phyloP scores from a whole-genome alignment of 495 filamentous ascomycete species.

The Hypoxylon lenormandii region DNA sequence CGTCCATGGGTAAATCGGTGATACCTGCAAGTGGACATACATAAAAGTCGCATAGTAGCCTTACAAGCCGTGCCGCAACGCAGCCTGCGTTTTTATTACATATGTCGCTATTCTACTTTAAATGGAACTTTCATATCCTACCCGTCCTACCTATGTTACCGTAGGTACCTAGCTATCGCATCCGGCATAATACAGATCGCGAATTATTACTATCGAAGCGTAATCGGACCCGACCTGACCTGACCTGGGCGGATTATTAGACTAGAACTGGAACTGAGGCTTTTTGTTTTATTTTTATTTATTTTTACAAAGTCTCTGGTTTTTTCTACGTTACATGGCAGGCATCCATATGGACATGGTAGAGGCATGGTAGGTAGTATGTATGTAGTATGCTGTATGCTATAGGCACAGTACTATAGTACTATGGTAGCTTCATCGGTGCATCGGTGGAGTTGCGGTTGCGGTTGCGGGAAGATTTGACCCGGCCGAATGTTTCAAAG shows the following conservation, averaged over 20 bases:
- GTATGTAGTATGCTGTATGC: too few species aligned
- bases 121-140: conserved; percentile 10
- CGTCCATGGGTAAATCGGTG: conserved; percentile 1
- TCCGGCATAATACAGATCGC: conserved; percentile 40
- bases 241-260: neutral
- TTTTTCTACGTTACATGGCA: conserved; percentile 7
- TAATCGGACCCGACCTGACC: conserved; percentile 16
- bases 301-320: conserved; percentile 10
- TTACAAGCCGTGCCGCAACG: conserved; percentile 13
- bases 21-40: conserved; percentile 6
- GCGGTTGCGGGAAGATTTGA: conserved; percentile 42
- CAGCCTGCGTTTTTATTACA: conserved; percentile 18
- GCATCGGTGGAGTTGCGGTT: conserved; percentile 45
- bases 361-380: neutral
- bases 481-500: conserved; percentile 47
- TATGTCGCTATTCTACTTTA: conserved; percentile 24
- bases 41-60: conserved; percentile 28
- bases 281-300: neutral
- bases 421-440: conserved; percentile 26
- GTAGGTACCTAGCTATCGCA: too few species aligned
- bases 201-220: conserved; percentile 28
- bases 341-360: neutral
- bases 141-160: neutral
- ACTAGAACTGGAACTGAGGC: neutral
- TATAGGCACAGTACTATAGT: neutral